Base-by-base conservation (phyloP, 345 rosid species). In the Carallia pectinifolia region DNA sequence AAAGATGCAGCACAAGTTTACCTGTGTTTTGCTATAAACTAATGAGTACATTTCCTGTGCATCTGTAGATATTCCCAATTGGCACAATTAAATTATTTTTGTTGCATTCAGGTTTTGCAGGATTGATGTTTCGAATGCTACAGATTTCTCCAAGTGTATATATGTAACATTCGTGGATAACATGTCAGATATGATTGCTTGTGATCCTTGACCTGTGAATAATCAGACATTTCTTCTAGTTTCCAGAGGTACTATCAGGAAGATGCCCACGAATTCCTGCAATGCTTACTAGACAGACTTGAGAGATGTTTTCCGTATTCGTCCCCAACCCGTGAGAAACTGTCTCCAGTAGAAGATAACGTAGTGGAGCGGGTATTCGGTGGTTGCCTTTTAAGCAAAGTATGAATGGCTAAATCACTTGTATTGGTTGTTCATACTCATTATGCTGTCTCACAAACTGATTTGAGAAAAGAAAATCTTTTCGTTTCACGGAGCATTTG, bases 251-350 rank as follows among this genome's bases (percentile, higher is more conserved):
- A 77, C 53, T 92, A 87, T 64, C 97, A 92, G 83, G 92, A 92
- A 79, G 97, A 92, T 72, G 97, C 97, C 9, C 97, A 92, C 63
- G 97, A 92, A 76, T 90, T 88, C 73, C 88, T 90, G 34, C 94
- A 88, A n/a, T 85, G 89, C 56, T 76, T 92, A 73, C 76, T 92
- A 66, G 92, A 90, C 71, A 88, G 81, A 76, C 83, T 92, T 30
- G 94, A 90, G 74, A 76, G 74, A 40, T 83, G 94, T 37, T 84
- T 87, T 82, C 63, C 83, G 65, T 73, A 85, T 67, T 74, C 79
- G 16, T 66, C 38, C 71, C 67, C 66, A 58, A 58, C 6, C 40
- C 72, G 58, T 66, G 73, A 60, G 30, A 7, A 19, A 67, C 30
- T 65, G 36, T 64, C 81, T 64, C 62, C 80, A 50, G 72, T 67